Evolutionary conservation across 2,329 filamentous ascomycete genomes (phyloP).

Genomic region (Colletotrichum sidae): DNA sequence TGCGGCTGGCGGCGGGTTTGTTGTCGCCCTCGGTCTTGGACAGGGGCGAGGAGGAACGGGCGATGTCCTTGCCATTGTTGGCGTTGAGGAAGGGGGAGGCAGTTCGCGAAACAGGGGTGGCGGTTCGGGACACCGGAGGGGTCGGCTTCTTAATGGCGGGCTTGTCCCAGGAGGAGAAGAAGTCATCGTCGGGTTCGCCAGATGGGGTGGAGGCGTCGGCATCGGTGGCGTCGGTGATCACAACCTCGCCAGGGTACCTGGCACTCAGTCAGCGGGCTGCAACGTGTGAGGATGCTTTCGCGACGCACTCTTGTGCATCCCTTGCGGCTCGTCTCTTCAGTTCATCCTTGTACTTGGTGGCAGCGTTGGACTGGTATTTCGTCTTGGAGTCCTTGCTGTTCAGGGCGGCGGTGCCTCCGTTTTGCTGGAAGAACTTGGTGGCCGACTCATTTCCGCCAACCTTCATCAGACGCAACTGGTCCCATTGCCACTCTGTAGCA

Average conservation of each 20-base stretch:
- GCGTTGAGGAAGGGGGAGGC: conserved; percentile 91
- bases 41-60: conserved; percentile 88
- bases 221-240: conserved; percentile 80
- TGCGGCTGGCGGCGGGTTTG: conserved; percentile 74
- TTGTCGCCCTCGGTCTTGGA: conserved; percentile 66
- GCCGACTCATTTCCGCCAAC: conserved; percentile 98
- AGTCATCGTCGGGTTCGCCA: conserved; percentile 87
- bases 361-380: conserved; percentile 95
- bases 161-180: conserved; percentile 99
- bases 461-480: conserved; percentile 97
- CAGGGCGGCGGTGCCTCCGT: conserved; percentile 92
- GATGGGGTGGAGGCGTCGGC: conserved; percentile 79
- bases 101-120: conserved; percentile 85
- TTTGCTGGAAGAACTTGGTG: conserved; percentile 97
- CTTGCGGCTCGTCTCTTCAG: conserved; percentile 85
- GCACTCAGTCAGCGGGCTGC: conserved; percentile 41
- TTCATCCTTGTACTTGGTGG: conserved; percentile 98
- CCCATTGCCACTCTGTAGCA: conserved; percentile 92
- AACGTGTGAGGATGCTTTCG: not conserved
- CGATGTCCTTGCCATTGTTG: conserved; percentile 76
- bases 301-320: conserved; percentile 83
- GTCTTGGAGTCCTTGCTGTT: conserved; percentile 97
- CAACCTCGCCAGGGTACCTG: conserved; percentile 87
- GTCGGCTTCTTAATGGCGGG: conserved; percentile 96
- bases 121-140: conserved; percentile 89